Evolutionary conservation across 495 filamentous ascomycete genomes (phyloP).

Genomic region (Lepidopterella palustris): DNA sequence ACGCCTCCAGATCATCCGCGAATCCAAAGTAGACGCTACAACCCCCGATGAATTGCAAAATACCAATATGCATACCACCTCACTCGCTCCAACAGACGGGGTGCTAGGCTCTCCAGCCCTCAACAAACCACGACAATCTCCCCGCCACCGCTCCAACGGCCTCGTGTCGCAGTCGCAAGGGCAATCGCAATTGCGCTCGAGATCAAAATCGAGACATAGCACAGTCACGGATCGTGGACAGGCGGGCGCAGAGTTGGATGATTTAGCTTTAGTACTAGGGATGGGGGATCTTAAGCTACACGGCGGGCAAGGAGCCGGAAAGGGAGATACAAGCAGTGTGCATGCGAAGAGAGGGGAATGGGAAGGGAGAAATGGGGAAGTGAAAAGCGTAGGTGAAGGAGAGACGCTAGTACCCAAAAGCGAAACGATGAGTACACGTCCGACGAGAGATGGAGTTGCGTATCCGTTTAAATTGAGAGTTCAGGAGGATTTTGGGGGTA

Average conservation of each 20-base stretch:
- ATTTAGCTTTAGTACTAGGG: no score
- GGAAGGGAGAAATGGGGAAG: no score
- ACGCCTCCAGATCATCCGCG: no score
- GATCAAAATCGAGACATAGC: conserved; percentile 13
- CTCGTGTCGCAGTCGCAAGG: background rate
- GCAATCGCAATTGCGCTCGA: conserved; percentile 4
- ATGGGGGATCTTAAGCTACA: conserved; percentile 14
- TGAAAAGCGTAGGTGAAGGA: no score
- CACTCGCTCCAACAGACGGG: no score
- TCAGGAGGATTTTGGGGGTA: no score
- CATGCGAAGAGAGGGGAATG: no score
- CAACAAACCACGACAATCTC: background rate
- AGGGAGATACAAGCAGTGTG: background rate
- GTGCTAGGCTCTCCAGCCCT: no score
- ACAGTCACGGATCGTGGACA: conserved; percentile 24
- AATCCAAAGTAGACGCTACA: no score
- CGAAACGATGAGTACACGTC: conserved; percentile 21
- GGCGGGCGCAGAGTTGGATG: background rate
- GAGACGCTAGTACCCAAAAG: conserved; percentile 15
- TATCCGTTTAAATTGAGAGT: conserved; percentile 28
- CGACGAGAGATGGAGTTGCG: conserved; percentile 23
- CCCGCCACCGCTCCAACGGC: background rate
- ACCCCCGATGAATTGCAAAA: no score
- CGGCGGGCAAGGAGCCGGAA: conserved; percentile 12
- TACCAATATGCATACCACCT: no score